Base-by-base conservation (phyloP, 495 filamentous ascomycete genomes). In the Hypoxylon cercidicola region DNA sequence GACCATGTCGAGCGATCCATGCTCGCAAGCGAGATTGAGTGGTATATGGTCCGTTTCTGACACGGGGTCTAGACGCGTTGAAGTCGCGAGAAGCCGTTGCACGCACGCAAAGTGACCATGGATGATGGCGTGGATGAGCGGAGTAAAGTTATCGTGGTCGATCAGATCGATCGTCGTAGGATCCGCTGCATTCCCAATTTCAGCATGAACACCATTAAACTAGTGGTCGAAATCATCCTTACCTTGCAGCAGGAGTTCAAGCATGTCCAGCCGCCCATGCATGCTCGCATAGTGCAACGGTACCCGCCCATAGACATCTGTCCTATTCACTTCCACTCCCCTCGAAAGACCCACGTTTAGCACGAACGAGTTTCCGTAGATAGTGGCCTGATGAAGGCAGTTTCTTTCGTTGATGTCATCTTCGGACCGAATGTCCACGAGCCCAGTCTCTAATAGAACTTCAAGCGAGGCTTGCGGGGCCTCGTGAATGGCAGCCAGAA, bases 401-500 rank as follows among this genome's bases (percentile, higher is more conserved):
- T 97, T 98, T 32, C 95, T 84, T 71, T 97, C 93, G 71, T 98
- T 99, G 70, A 99, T 97, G 69, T 98, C 93, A 71, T 99, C 96
- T 66, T 94, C 90, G 0, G 90, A 91, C 60, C 90, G 89, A 9
- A 97, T 82, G 73, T 97, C 88, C 40, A 99, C 90, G 48, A 96
- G 73, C 0, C 88, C 86, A 9, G 93, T 95, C 47, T 89, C 86
- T 13, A 97, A 78, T 18, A 99, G 82, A 7, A 91, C 78, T 23
- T 84, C 81, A 30, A 98, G 82, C 15, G 93, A 87, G 5, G 89
- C 86, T 54, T 92, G 86, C 0, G 93, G 88, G n/a, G 87, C 93
- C 62, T 94, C 91, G 66, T 89, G 88, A 71, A 97, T 90, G 19
- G 92, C 90, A 25, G 91, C 87, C 45, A 99, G 81, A 74, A 98